Evolutionary conservation across 148 eudicot genomes (phyloP).

Genomic region (Pouteria glomerata): DNA sequence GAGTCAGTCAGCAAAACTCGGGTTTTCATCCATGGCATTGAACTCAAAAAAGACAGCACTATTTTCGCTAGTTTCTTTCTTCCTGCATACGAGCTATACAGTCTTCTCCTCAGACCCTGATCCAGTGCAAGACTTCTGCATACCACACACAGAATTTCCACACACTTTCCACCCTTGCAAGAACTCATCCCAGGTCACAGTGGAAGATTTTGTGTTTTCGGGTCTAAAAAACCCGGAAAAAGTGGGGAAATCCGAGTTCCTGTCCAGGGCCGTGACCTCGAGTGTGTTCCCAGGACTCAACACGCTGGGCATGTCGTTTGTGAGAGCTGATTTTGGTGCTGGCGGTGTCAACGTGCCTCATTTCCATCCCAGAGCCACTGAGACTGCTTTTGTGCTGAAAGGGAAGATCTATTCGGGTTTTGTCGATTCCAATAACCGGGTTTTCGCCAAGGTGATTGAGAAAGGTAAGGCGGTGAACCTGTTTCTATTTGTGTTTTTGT

Average conservation of each 20-base stretch:
- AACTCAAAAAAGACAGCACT: conserved; percentile 10
- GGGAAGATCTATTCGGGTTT: conserved; percentile 75
- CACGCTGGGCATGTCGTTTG: conserved; percentile 76
- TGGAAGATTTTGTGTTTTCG: conserved; percentile 52
- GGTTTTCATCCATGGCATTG: no score
- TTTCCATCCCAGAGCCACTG: conserved; percentile 84
- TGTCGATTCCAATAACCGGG: conserved; percentile 53
- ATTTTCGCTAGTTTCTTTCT: conserved; percentile 23
- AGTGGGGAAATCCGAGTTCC: conserved; percentile 33
- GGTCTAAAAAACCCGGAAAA: conserved; percentile 50
- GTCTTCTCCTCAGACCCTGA: conserved; percentile 66
- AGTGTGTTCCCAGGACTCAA: conserved; percentile 63
- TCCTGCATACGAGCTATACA: conserved; percentile 9
- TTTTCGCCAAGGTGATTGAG: conserved; percentile 65
- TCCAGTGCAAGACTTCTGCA: conserved; percentile 71
- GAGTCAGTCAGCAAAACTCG: conserved; percentile 4
- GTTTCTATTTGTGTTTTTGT: no score
- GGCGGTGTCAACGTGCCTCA: conserved; percentile 74
- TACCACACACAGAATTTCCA: conserved; percentile 25
- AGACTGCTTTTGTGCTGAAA: conserved; percentile 55
- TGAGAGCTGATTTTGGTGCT: conserved; percentile 56
- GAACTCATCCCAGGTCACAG: conserved; percentile 42
- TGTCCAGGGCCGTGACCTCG: conserved; percentile 43
- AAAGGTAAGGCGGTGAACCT: conserved; percentile 88
- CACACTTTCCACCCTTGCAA: conserved; percentile 38